Base-by-base conservation (phyloP, 768 basidiomycete species). In the Baorangia bicolor region DNA sequence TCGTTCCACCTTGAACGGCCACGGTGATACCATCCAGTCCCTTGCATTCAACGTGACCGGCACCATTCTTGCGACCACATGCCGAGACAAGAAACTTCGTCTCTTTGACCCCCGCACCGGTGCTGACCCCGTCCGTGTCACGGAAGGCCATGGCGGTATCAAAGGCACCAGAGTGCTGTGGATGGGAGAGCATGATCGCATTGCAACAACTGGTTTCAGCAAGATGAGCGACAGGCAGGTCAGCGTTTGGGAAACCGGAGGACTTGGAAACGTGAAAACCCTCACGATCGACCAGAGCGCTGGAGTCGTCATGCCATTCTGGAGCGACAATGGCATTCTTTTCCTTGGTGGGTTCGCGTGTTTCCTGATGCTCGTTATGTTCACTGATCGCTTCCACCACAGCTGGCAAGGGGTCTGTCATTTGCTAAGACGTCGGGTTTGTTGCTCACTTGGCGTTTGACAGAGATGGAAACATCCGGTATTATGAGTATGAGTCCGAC, bases 221-320 rank as follows among this genome's bases (percentile, higher is more conserved):
- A 92, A 86, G 73, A 96, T 95, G 92, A 92, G 90, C 45, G 96
- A 99, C 70, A 81, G 96, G 10, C 94, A 99, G 71, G 80, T 94
- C 33, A 80, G 78, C 51, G 74, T 99, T 41, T 99, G 95, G 96
- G 94, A 98, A 68, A 83, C 90, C 2, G 82, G 87, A 11, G 79
- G 84, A 14, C 71, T 98, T 50, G 78, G 72, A 38, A 93, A 83
- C 68, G 63, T 94, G 59, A 95, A 93, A 76, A 92, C 83, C 55
- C 75, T 85, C 50, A 79, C 78, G 14, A 76, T 98, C 57, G 96
- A 99, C 71, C 93, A 95, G 70, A 88, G 87, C 37, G 86, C 94
- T 49, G 96, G 96, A 37, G 92, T 96, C 11, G 71, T 95, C 40
- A 98, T 98, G 94, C 96, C 96, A 2, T 97, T 97, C 85, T 98